Conservation (phyloP, 78 protist species). For the Pelomyxa schiedti region DNA sequence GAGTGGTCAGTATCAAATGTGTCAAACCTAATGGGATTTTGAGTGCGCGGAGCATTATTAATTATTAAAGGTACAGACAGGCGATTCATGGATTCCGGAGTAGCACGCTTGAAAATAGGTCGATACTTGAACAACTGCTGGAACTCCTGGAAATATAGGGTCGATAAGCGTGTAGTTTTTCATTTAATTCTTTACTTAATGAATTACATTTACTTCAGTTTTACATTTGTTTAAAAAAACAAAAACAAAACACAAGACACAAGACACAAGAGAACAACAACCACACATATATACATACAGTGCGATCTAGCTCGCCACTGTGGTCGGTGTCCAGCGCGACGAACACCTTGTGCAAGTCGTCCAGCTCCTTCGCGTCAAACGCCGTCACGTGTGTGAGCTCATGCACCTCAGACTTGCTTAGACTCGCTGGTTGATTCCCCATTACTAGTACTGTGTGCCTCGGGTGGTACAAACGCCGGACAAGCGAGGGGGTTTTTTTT, state of each 20-base stretch:
- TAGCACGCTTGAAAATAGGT: background rate
- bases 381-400: background rate
- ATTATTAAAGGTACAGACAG: too few species aligned
- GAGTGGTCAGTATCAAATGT: background rate
- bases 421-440: background rate
- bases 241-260: too few species aligned
- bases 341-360: background rate
- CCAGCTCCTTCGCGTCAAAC: background rate
- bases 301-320: background rate
- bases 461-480: background rate
- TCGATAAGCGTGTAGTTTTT: too few species aligned
- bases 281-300: too few species aligned
- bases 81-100: background rate
- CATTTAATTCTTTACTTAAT: too few species aligned
- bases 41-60: too few species aligned
- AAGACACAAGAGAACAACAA: too few species aligned
- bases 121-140: background rate
- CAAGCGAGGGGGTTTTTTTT: too few species aligned
- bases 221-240: too few species aligned
- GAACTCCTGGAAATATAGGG: constrained; percentile 2
- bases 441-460: background rate
- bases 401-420: background rate
- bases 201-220: too few species aligned
- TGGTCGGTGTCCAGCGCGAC: background rate
- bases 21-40: too few species aligned